These are phyloP conservation scores for Trametes hirsuta DNA, from an alignment of 1,284 basidiomycete genomes.

Conservation along the genomic window DNA sequence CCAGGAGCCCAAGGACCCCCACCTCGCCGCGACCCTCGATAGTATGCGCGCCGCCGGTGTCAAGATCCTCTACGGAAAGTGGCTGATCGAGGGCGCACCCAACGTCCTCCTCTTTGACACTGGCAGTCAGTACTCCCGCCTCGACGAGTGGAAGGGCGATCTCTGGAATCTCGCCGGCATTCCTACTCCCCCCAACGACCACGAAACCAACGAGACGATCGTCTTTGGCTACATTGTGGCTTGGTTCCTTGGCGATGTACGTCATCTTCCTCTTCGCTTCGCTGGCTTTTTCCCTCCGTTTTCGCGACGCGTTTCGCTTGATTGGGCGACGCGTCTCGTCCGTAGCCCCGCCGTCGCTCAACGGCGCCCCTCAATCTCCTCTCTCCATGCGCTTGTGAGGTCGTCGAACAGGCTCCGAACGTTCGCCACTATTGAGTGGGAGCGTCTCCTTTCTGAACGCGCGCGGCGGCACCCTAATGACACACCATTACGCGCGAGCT, in stretches of 20 bases:
- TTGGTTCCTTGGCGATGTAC: conserved; percentile 98
- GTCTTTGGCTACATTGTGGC: conserved; percentile 98
- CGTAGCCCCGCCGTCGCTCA: neutral
- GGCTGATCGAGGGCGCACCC: conserved; percentile 97
- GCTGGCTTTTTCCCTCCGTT: conserved; percentile 13
- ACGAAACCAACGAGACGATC: conserved; percentile 99
- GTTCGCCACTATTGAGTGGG: neutral
- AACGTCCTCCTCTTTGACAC: conserved; percentile 96
- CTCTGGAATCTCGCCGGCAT: conserved; percentile 98
- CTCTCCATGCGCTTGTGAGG: neutral
- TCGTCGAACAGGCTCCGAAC: neutral
- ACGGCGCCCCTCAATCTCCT: neutral
- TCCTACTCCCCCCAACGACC: conserved; percentile 93
- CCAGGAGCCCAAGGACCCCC: conserved; percentile 80
- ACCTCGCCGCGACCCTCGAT: conserved; percentile 72
- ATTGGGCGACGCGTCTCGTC: neutral
- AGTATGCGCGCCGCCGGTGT: conserved; percentile 87
- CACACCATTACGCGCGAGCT: conserved; percentile 9
- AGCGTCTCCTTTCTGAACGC: neutral
- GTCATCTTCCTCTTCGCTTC: conserved; percentile 31
- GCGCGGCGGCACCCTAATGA: neutral
- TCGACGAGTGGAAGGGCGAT: conserved; percentile 99
- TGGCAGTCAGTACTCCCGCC: conserved; percentile 81
- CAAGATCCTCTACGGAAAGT: conserved; percentile 93
- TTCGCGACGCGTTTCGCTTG: conserved; percentile 2